phyloP scores from a whole-genome alignment of 2,329 filamentous ascomycete genomes.

The Phaeomoniella chlamydospora region DNA sequence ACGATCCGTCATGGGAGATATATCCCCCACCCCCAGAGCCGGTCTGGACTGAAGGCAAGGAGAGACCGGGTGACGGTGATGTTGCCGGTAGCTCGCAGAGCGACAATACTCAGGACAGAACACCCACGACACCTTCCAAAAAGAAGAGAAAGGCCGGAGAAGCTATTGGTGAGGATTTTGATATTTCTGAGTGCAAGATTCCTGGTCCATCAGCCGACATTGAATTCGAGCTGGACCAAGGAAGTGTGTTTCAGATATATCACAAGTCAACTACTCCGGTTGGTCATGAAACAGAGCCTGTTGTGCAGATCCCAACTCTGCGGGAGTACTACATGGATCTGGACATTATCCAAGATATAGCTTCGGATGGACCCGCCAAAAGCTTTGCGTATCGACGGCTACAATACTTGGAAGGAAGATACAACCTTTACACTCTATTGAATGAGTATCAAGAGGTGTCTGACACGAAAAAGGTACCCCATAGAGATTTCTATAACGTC shows the following conservation, averaged over 20 bases:
- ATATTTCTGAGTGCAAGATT: constrained; percentile 54
- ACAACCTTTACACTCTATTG: constrained; percentile 80
- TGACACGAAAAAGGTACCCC: constrained; percentile 93
- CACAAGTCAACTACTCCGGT: constrained; percentile 45
- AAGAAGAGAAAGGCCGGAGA: constrained; percentile 72
- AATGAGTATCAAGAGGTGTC: constrained; percentile 98
- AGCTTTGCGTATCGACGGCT: constrained; percentile 91
- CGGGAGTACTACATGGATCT: constrained; percentile 94
- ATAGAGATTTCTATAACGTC: constrained; percentile 98
- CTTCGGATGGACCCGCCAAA: constrained; percentile 89
- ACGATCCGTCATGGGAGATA: constrained; percentile 68
- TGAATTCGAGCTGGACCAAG: constrained; percentile 72
- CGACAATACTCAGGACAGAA: neutral
- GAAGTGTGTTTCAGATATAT: constrained; percentile 86
- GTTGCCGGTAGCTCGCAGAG: constrained; percentile 15
- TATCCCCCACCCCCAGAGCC: constrained; percentile 88
- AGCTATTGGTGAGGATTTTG: constrained; percentile 85
- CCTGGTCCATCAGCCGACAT: constrained; percentile 67
- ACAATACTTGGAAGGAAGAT: constrained; percentile 93
- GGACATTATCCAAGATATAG: constrained; percentile 73
- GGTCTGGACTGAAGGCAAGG: constrained; percentile 59
- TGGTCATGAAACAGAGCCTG: constrained; percentile 49
- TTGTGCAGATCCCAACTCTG: constrained; percentile 76
- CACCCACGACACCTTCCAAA: constrained; percentile 28
- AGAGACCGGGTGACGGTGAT: constrained; percentile 28